Percentiles rank a stretch among this genome's conserved stretches.
Evolutionary conservation across 495 filamentous ascomycete species (phyloP).

Genomic region (Neurospora discreta): DNA sequence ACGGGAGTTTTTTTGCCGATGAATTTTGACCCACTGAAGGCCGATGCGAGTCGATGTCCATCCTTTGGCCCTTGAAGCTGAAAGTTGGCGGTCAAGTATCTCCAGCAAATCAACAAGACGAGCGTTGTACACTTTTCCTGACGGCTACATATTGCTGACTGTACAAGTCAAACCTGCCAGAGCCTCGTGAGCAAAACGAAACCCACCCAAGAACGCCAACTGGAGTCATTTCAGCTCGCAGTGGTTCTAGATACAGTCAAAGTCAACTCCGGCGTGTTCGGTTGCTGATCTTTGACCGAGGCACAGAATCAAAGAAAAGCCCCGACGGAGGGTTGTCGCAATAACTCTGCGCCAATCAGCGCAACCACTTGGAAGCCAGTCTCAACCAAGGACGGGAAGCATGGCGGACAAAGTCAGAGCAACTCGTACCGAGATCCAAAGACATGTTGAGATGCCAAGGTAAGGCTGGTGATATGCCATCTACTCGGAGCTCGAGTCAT

Average conservation of each 20-base stretch:
- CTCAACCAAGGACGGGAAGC: background rate
- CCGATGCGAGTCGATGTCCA: background rate
- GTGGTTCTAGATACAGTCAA: background rate
- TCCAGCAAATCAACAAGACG: background rate
- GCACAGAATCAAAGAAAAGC: background rate
- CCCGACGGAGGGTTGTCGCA: background rate
- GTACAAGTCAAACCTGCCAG: background rate
- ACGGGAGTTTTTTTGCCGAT: background rate
- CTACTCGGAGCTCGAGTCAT: background rate
- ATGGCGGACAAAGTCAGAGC: background rate
- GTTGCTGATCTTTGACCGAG: background rate
- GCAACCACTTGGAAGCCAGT: background rate
- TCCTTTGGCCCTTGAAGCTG: background rate
- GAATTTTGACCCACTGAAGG: background rate
- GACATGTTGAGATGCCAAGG: background rate
- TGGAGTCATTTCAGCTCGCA: background rate
- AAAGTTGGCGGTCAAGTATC: background rate
- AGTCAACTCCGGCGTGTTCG: background rate
- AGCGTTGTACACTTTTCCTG: background rate
- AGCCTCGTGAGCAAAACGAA: background rate
- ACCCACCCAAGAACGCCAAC: background rate
- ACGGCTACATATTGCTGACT: background rate
- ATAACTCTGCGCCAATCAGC: background rate
- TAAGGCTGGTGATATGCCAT: background rate
- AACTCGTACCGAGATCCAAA: background rate